A percentile compares a stretch with the other conserved stretches of the same genome.
Conservation (phyloP, 1,284 basidiomycete genomes). For the Garcileccinum viscosum region DNA sequence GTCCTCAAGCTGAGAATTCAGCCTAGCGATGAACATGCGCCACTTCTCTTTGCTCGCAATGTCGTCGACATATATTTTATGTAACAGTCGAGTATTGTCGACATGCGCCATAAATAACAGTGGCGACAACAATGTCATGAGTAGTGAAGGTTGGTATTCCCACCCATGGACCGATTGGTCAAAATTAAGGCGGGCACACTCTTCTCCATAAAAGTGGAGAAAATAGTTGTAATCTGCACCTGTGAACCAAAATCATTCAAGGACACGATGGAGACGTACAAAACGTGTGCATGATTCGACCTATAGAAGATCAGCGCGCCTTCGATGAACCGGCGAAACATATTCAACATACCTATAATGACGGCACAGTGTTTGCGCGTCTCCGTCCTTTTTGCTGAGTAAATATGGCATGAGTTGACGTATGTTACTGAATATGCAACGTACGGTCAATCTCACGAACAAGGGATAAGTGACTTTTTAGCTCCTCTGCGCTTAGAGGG, state of each 20-base stretch:
- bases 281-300: constrained; percentile 54
- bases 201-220: constrained; percentile 58
- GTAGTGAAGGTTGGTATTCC: constrained; percentile 36
- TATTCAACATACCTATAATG: constrained; percentile 44
- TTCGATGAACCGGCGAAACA: background rate
- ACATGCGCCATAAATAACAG: constrained; percentile 46
- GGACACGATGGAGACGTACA: constrained; percentile 37
- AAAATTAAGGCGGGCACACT: constrained; percentile 53
- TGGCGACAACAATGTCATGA: constrained; percentile 42
- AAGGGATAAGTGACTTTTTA: constrained; percentile 23
- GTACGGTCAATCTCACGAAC: constrained; percentile 27
- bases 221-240: constrained; percentile 46
- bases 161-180: constrained; percentile 49
- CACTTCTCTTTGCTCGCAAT: background rate
- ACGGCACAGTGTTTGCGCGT: constrained; percentile 32
- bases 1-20: background rate
- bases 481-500: constrained; percentile 27
- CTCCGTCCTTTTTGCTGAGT: constrained; percentile 16
- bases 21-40: background rate
- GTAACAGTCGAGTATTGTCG: background rate
- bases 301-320: constrained; percentile 30
- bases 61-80: background rate
- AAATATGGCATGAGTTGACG: background rate
- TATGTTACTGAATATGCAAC: background rate
- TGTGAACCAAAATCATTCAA: background rate